Evolutionary conservation across 148 eudicot genomes (phyloP).

Genomic region (Gaultheria prostrata): DNA sequence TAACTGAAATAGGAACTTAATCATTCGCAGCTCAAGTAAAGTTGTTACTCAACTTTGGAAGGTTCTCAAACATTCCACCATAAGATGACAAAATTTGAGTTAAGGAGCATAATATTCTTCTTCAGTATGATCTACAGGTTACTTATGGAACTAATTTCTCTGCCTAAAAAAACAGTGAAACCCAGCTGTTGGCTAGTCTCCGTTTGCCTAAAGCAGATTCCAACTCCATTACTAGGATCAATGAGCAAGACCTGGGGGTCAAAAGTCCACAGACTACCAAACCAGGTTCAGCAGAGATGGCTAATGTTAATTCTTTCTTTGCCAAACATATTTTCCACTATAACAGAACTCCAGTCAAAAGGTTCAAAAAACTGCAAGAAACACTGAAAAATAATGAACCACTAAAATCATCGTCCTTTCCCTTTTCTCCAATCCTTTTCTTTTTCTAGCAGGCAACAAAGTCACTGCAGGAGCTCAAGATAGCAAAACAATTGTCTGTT

Average conservation of each 20-base stretch:
- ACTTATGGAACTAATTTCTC: background rate
- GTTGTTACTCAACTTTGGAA: background rate
- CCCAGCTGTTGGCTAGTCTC: background rate
- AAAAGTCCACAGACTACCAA: background rate
- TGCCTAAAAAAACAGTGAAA: background rate
- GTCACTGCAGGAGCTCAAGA: background rate
- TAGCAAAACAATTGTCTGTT: conserved; percentile 23
- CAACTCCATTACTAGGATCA: background rate
- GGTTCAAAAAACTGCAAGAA: background rate
- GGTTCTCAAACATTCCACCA: background rate
- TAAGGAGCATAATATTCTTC: background rate
- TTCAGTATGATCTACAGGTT: background rate
- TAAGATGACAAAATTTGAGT: background rate
- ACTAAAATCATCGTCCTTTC: conserved; percentile 18
- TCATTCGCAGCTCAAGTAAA: conserved; percentile 13
- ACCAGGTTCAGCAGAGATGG: background rate
- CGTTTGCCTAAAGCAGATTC: background rate
- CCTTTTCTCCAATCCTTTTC: background rate
- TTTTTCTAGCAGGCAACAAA: background rate
- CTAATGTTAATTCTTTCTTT: background rate
- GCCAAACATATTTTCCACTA: background rate
- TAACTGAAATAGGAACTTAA: background rate
- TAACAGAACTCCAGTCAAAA: background rate
- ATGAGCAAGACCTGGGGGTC: background rate
- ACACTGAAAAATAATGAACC: conserved; percentile 20